Evolutionary conservation across 108 stramenopile genomes (phyloP), one percentile per base, ranked within the genome.

Genomic region (Pinguiococcus pyrenoidosus): DNA sequence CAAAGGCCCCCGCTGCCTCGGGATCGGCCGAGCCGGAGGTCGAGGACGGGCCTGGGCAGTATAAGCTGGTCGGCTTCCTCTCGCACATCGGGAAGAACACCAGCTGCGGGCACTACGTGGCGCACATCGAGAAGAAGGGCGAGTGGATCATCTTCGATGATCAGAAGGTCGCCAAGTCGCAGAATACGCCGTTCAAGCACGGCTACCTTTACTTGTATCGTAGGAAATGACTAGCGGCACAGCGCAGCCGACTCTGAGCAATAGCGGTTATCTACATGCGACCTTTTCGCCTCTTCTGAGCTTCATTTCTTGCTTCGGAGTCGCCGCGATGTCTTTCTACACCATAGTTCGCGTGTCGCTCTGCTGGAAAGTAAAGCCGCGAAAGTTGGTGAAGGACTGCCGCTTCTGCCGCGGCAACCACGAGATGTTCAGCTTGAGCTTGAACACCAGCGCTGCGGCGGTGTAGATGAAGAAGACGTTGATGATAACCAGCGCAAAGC

Each of bases 141-240:
- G 77, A 79, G 29, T 99, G 93, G 93, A 77, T 86, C 2, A 90
- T 99, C 43, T 96, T 86, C 68, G 93, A 99, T 51, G 98, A 99
- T 49, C 85, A 90, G 44, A 95, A 95, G 70, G 92, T 95, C 6
- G 88, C 88, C 32, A 29, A 74, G 7, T 85, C 85, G 22, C 71
- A 82, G 43, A 56, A 68, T 32, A 84, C 92, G 35, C 92, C 92
- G 8, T 49, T 83, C 41, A 52, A 64, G 34, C 82, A 85, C 62
- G 92, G 85, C 16, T 89, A 84, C 67, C 48, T 94, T 38, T 94
- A 94, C 64, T 53, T 90, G 10, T 90, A 78, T 10, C 46, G 28
- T 29, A 5, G 46, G 6, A 28, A 46, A n/a, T n/a, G n/a, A n/a
- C n/a, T n/a, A n/a, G n/a, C n/a, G n/a, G n/a, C n/a, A n/a, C n/a